Base-by-base conservation (phyloP, 768 basidiomycete species). In the Collybia mongolica region DNA sequence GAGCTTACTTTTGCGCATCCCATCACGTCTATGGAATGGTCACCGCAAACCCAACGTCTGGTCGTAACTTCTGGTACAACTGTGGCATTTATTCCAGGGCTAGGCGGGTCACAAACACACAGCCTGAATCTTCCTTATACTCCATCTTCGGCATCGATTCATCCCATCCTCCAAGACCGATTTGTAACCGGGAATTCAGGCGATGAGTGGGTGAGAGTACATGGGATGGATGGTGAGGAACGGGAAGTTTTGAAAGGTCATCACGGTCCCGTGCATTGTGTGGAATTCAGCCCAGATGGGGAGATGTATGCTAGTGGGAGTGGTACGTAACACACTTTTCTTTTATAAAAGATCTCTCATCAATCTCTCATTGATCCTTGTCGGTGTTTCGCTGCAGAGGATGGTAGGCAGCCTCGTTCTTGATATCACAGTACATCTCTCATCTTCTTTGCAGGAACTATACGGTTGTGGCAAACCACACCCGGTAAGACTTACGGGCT, bases 271-370 rank as follows among this genome's bases (percentile, higher is more conserved):
- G 95, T 98, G 15, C 93, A 96, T 60, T 92, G 90, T 48, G 88
- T 96, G 41, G 88, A 90, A 60, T 96, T 87, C 68, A 92, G 89
- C 63, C 96, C 96, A 0, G 96, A 98, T 65, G 96, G 96, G 19
- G 97, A 98, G 74, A 82, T 97, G 76, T 98, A 92, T 66, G 96
- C 96, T 29, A 94, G 91, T 61, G 97, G 96, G 44, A 95, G 92
- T 60, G 96, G 96, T 87, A 67, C 74, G 90, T 82, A 12, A 45
- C 36, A 51, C 54, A 44, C 39, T 48, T 53, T n/a, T 54, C 43
- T 40, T 41, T 50, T 52, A 54, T 43, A 39, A 48, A 46, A 42
- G 49, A 44, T 8, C 23, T 35, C 39, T 48, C 22, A 39, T 24
- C 14, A 26, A 9, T 39, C 5, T 36, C 8, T 19, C 2, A 19